phyloP scores from a whole-genome alignment of 495 filamentous ascomycete genomes.

The Penicillium lividum region DNA sequence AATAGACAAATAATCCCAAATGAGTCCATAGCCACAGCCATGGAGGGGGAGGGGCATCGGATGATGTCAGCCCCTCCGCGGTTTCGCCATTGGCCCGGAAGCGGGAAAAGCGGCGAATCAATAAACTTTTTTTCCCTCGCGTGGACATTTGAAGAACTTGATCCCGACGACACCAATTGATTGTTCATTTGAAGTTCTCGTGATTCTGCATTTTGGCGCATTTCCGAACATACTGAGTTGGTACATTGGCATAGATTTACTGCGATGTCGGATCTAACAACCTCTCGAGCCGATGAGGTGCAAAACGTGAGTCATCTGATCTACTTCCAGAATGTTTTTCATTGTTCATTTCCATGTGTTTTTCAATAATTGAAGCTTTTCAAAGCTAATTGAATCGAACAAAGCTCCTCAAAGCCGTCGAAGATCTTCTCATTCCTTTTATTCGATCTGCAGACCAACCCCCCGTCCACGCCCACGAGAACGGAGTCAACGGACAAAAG shows the following conservation, averaged over 20 bases:
- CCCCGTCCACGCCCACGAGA: conserved; percentile 50
- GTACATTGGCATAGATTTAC: not conserved
- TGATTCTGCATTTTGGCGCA: no score
- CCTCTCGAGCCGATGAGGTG: conserved; percentile 46
- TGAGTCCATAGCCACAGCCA: no score
- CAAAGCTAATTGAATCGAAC: not conserved
- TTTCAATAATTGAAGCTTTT: no score
- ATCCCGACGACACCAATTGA: not conserved
- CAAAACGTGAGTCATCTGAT: conserved; percentile 38
- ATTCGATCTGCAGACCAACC: conserved; percentile 70
- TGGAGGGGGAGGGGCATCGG: not conserved
- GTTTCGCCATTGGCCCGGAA: not conserved
- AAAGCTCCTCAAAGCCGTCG: conserved; percentile 72
- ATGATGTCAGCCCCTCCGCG: not conserved
- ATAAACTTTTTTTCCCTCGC: not conserved
- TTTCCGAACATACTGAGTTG: no score
- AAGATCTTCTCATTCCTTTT: conserved; percentile 75
- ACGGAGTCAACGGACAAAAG: conserved; percentile 50
- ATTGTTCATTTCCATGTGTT: not conserved
- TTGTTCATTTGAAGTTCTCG: not conserved
- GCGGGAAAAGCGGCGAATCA: not conserved
- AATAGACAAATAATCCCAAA: no score
- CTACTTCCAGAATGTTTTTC: not conserved
- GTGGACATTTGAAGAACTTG: not conserved
- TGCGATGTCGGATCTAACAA: conserved; percentile 14